These are phyloP conservation scores for Bromus sterilis DNA, from an alignment of 176 grass and related monocot genomes.

Conservation along the genomic window DNA sequence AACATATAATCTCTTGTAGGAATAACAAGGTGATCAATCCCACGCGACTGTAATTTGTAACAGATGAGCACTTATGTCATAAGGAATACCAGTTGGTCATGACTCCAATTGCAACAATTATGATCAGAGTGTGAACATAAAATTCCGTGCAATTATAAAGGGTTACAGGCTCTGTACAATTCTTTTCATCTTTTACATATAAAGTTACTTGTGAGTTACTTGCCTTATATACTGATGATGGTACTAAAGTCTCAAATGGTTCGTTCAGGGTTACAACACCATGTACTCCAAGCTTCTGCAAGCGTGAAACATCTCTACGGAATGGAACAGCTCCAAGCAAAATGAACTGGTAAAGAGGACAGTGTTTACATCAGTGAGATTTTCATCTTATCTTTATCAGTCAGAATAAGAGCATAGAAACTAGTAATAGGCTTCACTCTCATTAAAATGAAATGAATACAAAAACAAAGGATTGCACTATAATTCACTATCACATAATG, in stretches of 20 bases:
- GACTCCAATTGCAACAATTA: not conserved
- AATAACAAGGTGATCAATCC: slow-evolving; percentile 87
- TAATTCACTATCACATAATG: not conserved
- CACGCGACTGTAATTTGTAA: slow-evolving; percentile 45
- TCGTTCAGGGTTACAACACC: slow-evolving; percentile 86
- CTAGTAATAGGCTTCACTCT: not conserved
- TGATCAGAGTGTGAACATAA: not conserved
- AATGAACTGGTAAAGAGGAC: slow-evolving; percentile 43
- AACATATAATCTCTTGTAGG: slow-evolving; percentile 96
- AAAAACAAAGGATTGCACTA: not conserved
- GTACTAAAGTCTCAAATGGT: slow-evolving; percentile 84
- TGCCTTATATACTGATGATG: slow-evolving; percentile 67
- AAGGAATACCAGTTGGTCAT: not conserved
- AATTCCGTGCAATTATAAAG: not conserved
- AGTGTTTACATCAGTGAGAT: slow-evolving; percentile 11
- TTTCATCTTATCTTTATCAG: not conserved
- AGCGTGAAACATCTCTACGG: slow-evolving; percentile 54
- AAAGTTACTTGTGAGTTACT: not conserved
- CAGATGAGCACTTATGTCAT: slow-evolving; percentile 21
- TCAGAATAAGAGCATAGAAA: not conserved
- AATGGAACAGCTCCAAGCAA: slow-evolving; percentile 95
- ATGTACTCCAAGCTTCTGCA: slow-evolving; percentile 64
- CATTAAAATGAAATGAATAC: not conserved
- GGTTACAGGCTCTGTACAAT: not conserved
- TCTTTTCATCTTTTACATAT: not conserved